Evolutionary conservation across 352 stramenopile species (phyloP), one percentile per base, ranked within the genome.

Genomic region (Phytopythium oedochilum): DNA sequence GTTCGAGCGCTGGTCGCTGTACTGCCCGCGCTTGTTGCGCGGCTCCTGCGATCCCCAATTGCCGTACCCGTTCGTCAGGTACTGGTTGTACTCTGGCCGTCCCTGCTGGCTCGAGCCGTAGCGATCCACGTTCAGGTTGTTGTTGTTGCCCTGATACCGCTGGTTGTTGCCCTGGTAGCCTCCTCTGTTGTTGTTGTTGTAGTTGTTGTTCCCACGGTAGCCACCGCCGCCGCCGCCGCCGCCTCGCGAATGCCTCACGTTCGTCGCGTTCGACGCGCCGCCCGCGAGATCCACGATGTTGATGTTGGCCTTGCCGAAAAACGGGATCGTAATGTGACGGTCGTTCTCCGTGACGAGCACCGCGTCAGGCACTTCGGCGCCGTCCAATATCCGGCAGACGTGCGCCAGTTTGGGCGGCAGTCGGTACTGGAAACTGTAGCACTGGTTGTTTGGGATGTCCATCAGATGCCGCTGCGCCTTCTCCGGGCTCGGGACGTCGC

Each of bases 391-490:
- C 11, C 65, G 57, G 25, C 77, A 94, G 8, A 78, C 14, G 55
- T 94, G 83, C 32, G 59, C 39, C 12, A 67, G 53, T 54, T 75
- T 87, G 5, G 61, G 59, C 5, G 81, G 83, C 32, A 84, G 67
- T 23, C 68, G 64, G 65, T 87, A 94, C 64, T 92, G 80, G 57
- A 89, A 94, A 60, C 76, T 90, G 59, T 88, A 89, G 64, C 83
- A 94, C 61, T 89, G 79, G 63, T 94, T 94, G 78, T 94, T 92
- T 7, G 75, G 77, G 29, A 94, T 88, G 53, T 94, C 83, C 42
- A 77, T 60, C 35, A 94, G 62, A 28, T 89, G 60, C 18, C 66
- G 66, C 51, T 91, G 81, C n/a, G 71, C 60, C 60, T 91, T 89
- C 54, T 92, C 75, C 0, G 83, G 83, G 39, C 81, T 92, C 3